Evolutionary conservation across 2,329 filamentous ascomycete species (phyloP).

Genomic region (Diaporthe humulicola): DNA sequence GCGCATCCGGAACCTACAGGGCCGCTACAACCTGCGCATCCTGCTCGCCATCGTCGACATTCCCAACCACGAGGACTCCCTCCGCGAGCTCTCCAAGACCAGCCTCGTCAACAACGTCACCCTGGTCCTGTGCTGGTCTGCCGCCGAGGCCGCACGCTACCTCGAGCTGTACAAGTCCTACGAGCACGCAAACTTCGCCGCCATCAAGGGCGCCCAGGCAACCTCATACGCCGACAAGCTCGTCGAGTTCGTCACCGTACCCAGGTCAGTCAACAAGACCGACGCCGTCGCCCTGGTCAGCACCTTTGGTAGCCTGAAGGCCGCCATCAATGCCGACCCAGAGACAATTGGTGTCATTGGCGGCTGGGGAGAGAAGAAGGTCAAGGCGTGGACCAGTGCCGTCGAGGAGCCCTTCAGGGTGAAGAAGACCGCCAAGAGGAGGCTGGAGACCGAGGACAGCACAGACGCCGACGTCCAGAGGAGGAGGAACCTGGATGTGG

Average conservation of each 20-base stretch:
- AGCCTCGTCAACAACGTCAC: conserved; percentile 94
- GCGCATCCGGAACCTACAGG: conserved; percentile 85
- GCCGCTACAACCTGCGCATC: conserved; percentile 88
- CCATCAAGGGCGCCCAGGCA: conserved; percentile 88
- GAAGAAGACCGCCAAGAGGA: conserved; percentile 74
- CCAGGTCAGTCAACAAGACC: conserved; percentile 91
- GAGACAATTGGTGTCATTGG: conserved; percentile 88
- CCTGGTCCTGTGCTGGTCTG: conserved; percentile 92
- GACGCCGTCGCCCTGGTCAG: conserved; percentile 92
- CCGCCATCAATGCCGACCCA: conserved; percentile 87
- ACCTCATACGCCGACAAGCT: conserved; percentile 88
- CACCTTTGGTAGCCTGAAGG: conserved; percentile 89
- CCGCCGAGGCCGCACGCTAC: conserved; percentile 92
- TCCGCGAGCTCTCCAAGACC: conserved; percentile 93
- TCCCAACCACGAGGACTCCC: conserved; percentile 88
- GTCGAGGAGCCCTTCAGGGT: conserved; percentile 89
- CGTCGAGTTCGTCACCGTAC: conserved; percentile 92
- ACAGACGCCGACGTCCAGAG: conserved; percentile 37
- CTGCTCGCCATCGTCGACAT: conserved; percentile 95
- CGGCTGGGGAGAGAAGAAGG: conserved; percentile 97
- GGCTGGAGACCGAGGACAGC: conserved; percentile 41
- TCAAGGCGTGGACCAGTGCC: conserved; percentile 84
- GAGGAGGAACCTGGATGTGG: conserved; percentile 45
- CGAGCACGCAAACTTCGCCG: conserved; percentile 84
- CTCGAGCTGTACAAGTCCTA: conserved; percentile 95